Percentiles rank a stretch among this genome's conserved stretches.
These are phyloP conservation scores for Botryosphaeria agaves DNA, from an alignment of 2,329 filamentous ascomycete genomes.

Conservation along the genomic window DNA sequence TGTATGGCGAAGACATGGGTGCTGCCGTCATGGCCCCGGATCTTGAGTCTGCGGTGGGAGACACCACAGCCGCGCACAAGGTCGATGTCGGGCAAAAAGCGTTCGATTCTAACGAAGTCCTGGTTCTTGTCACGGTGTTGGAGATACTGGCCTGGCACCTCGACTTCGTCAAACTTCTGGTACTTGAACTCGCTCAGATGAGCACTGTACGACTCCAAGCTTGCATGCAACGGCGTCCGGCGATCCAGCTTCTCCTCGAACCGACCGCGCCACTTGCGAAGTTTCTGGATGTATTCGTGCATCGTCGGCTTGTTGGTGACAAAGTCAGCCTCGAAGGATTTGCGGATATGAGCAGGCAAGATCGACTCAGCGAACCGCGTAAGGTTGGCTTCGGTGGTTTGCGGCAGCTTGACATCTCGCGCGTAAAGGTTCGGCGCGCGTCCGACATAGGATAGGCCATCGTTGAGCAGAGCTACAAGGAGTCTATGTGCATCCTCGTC, in stretches of 20 bases:
- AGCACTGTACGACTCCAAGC: slow-evolving; percentile 72
- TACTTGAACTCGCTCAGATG: slow-evolving; percentile 94
- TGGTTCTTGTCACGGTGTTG: slow-evolving; percentile 98
- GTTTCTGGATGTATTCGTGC: slow-evolving; percentile 95
- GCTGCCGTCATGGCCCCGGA: slow-evolving; percentile 93
- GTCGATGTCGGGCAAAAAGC: slow-evolving; percentile 89
- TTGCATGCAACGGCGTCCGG: slow-evolving; percentile 37
- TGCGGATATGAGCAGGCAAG: slow-evolving; percentile 82
- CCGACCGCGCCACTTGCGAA: slow-evolving; percentile 90
- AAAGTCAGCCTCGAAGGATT: slow-evolving; percentile 95
- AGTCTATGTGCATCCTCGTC: slow-evolving; percentile 96
- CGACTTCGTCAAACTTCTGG: slow-evolving; percentile 96
- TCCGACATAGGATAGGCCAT: slow-evolving; percentile 82
- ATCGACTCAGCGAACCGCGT: slow-evolving; percentile 94
- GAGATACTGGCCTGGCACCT: slow-evolving; percentile 91
- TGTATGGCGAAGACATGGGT: slow-evolving; percentile 95
- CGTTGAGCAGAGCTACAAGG: slow-evolving; percentile 93
- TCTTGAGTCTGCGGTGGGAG: slow-evolving; percentile 84
- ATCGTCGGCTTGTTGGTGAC: slow-evolving; percentile 90
- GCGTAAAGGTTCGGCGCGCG: slow-evolving; percentile 75
- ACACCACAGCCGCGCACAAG: slow-evolving; percentile 79
- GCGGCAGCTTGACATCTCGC: slow-evolving; percentile 76
- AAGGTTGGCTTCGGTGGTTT: slow-evolving; percentile 88
- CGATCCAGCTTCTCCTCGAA: slow-evolving; percentile 96
- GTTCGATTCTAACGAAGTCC: slow-evolving; percentile 93